Evolutionary conservation across 306 rosid genomes (phyloP).

Genomic region (Mimosa pudica): DNA sequence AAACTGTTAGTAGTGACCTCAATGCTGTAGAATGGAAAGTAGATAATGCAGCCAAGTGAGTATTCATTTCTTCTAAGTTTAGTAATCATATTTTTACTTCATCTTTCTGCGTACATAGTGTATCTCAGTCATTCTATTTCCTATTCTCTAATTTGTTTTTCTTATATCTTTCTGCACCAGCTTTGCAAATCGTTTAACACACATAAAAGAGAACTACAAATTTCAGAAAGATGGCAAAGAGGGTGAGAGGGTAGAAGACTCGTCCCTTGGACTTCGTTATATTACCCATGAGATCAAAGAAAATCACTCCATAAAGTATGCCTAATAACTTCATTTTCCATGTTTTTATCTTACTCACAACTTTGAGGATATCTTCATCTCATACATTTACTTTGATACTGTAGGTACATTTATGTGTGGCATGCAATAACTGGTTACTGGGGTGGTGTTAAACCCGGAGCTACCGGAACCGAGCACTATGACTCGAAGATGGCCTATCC

Average conservation of each 20-base stretch:
- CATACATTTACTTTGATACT: neutral
- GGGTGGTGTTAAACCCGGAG: slow-evolving; percentile 76
- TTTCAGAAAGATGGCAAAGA: slow-evolving; percentile 66
- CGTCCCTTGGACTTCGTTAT: slow-evolving; percentile 65
- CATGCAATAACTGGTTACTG: slow-evolving; percentile 77
- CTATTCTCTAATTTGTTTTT: neutral
- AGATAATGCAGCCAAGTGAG: slow-evolving; percentile 72
- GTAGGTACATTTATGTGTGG: slow-evolving; percentile 65
- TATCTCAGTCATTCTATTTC: neutral
- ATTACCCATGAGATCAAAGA: slow-evolving; percentile 65
- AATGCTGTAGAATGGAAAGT: slow-evolving; percentile 48
- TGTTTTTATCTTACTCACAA: neutral
- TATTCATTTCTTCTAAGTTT: neutral
- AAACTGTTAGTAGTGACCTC: slow-evolving; percentile 55
- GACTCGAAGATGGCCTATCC: slow-evolving; percentile 67
- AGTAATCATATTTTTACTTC: neutral
- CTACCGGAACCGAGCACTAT: slow-evolving; percentile 61
- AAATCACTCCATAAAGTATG: slow-evolving; percentile 58
- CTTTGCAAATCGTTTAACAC: slow-evolving; percentile 64
- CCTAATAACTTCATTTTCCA: slow-evolving; percentile 12
- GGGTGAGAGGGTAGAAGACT: slow-evolving; percentile 67
- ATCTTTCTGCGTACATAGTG: neutral
- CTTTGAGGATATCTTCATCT: neutral
- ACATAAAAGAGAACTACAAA: slow-evolving; percentile 64
- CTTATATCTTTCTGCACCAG: slow-evolving; percentile 36